phyloP scores from a whole-genome alignment of 2,329 filamentous ascomycete species.

The Zymoseptoria ardabiliae region DNA sequence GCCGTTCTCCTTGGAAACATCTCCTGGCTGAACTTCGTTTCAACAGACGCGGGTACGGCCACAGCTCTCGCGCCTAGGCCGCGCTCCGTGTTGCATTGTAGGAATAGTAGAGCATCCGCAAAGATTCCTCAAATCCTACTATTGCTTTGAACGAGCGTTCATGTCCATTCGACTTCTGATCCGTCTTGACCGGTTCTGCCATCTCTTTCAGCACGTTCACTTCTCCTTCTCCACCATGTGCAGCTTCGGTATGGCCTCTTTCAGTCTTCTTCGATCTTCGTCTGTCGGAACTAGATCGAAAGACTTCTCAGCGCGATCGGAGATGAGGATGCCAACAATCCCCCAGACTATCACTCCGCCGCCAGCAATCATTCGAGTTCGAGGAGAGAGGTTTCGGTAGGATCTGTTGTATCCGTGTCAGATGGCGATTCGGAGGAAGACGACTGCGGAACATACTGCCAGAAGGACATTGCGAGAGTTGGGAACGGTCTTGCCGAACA shows the following conservation, averaged over 20 bases:
- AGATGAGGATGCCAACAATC: constrained; percentile 61
- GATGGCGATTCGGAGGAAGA: not conserved
- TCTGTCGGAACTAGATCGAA: constrained; percentile 66
- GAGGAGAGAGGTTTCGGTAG: constrained; percentile 64
- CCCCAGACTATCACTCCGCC: constrained; percentile 71
- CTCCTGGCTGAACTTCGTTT: not conserved
- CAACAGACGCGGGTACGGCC: not conserved
- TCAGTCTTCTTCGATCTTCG: constrained; percentile 62
- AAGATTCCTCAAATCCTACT: no score
- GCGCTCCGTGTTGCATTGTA: no score
- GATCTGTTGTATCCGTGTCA: constrained; percentile 23
- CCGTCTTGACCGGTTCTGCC: not conserved
- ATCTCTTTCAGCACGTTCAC: not conserved
- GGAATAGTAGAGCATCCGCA: no score
- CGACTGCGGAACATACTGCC: constrained; percentile 9
- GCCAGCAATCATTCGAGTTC: constrained; percentile 65
- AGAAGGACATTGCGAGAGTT: constrained; percentile 14
- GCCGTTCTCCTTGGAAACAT: no score
- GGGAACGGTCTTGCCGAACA: no score
- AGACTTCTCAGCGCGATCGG: constrained; percentile 64
- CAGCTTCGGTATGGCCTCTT: constrained; percentile 55
- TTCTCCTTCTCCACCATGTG: constrained; percentile 49
- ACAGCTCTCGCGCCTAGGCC: not conserved
- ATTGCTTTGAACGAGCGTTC: no score
- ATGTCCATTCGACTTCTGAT: not conserved